phyloP scores from a whole-genome alignment of 345 rosid genomes.

The Euphorbia lathyris region DNA sequence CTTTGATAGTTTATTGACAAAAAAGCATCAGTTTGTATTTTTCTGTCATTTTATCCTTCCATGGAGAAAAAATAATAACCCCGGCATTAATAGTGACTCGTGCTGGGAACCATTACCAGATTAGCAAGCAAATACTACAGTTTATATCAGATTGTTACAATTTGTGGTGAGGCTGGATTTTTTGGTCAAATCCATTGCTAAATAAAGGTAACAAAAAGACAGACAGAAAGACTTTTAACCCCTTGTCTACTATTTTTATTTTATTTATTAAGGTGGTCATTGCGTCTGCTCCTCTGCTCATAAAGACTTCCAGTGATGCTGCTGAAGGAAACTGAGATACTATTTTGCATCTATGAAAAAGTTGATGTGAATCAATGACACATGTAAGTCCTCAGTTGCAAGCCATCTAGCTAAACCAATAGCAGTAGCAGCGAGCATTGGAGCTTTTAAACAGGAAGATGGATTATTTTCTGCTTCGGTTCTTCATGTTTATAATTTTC shows the following conservation, averaged over 20 bases:
- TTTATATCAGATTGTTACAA: slow-evolving; percentile 20
- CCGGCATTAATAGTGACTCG: background rate
- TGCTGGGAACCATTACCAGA: slow-evolving; percentile 34
- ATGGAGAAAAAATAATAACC: background rate
- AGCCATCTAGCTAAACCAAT: too few relatives aligned
- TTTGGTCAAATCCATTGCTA: slow-evolving; percentile 52
- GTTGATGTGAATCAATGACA: slow-evolving; percentile 34
- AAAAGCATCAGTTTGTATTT: too few relatives aligned
- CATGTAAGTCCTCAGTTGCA: slow-evolving; percentile 19
- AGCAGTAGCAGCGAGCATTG: too few relatives aligned
- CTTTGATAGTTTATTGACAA: too few relatives aligned
- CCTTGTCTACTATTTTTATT: too few relatives aligned
- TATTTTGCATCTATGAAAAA: slow-evolving; percentile 27
- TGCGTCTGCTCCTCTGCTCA: too few relatives aligned
- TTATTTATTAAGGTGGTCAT: too few relatives aligned
- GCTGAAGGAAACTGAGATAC: background rate
- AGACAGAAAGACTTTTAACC: slow-evolving; percentile 34
- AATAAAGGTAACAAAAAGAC: slow-evolving; percentile 38
- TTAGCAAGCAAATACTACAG: slow-evolving; percentile 13
- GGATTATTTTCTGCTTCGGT: slow-evolving; percentile 5
- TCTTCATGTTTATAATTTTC: slow-evolving; percentile 25
- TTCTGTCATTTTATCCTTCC: too few relatives aligned
- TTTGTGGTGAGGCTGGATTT: slow-evolving; percentile 40
- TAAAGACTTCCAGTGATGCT: background rate
- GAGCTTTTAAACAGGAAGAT: too few relatives aligned